Evolutionary conservation across 2,329 filamentous ascomycete genomes (phyloP).

Genomic region (Dactylellina sp.): DNA sequence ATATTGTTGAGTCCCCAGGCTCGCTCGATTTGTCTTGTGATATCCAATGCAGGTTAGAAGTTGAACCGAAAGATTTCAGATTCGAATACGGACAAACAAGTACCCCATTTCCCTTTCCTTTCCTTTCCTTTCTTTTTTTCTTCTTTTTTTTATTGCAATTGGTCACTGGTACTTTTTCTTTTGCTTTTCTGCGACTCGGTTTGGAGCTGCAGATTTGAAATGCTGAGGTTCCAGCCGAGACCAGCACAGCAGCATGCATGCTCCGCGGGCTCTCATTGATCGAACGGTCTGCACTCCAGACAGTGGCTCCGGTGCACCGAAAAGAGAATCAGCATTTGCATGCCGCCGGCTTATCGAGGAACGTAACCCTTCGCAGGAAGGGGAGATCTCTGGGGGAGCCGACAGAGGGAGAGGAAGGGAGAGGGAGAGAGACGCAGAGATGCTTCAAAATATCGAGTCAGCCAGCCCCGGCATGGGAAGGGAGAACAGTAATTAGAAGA

Average conservation of each 20-base stretch:
- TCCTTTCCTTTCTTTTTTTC: not conserved
- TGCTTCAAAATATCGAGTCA: too few species aligned
- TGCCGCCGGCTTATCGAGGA: constrained; percentile 54
- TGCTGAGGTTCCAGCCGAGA: constrained; percentile 39
- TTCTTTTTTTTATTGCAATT: not conserved
- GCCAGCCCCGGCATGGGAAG: constrained; percentile 12
- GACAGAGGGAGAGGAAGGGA: too few species aligned
- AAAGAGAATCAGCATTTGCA: constrained; percentile 33
- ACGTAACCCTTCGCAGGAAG: constrained; percentile 24
- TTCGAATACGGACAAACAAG: constrained; percentile 6
- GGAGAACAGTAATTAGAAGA: not conserved
- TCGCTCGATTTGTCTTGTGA: constrained; percentile 32
- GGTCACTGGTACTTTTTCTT: not conserved
- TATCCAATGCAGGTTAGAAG: constrained; percentile 25
- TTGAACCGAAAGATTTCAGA: constrained; percentile 28
- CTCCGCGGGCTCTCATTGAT: constrained; percentile 18
- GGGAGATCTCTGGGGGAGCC: constrained; percentile 36
- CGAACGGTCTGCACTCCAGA: not conserved
- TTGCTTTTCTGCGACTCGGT: not conserved
- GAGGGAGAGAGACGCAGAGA: too few species aligned
- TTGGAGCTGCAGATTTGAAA: constrained; percentile 13
- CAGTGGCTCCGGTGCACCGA: constrained; percentile 25
- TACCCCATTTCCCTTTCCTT: constrained; percentile 9
- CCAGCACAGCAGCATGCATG: constrained; percentile 18
- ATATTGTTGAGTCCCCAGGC: constrained; percentile 8